Evolutionary conservation across 257 asterid genomes (phyloP).

Genomic region (Jasminum sambac): DNA sequence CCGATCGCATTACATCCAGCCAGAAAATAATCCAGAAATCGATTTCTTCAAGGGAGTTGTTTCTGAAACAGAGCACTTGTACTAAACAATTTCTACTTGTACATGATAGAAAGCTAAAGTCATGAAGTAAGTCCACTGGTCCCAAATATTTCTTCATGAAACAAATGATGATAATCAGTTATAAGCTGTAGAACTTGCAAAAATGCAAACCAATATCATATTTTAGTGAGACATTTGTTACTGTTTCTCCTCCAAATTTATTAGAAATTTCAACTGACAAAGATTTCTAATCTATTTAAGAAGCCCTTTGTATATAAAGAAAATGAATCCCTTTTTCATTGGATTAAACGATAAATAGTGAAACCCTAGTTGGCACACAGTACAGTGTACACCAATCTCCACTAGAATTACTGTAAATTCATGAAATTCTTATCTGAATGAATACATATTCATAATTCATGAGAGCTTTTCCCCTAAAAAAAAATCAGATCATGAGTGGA

Average conservation of each 20-base stretch:
- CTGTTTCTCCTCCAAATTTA: not conserved
- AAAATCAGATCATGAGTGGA: not conserved
- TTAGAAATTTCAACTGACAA: not conserved
- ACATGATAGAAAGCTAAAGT: not conserved
- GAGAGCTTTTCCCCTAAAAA: not conserved
- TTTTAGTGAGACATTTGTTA: not conserved
- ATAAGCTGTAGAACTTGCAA: not conserved
- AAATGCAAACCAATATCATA: not conserved
- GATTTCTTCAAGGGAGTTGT: not conserved
- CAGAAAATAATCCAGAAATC: not conserved
- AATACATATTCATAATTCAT: not conserved
- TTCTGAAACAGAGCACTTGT: not conserved
- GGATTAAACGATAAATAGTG: not conserved
- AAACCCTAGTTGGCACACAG: not conserved
- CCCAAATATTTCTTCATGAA: constrained; percentile 7
- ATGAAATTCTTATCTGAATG: not conserved
- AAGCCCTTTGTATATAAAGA: not conserved
- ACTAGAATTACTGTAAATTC: not conserved
- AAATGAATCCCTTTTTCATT: not conserved
- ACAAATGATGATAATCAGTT: not conserved
- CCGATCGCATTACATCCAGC: not conserved
- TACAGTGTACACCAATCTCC: not conserved
- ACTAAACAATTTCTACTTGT: not conserved
- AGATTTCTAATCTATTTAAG: not conserved
- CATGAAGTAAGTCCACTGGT: not conserved